A percentile compares a stretch with the other conserved stretches of the same genome.
Evolutionary conservation across 1,284 basidiomycete species (phyloP).

Genomic region (Pseudozyma thailandica): DNA sequence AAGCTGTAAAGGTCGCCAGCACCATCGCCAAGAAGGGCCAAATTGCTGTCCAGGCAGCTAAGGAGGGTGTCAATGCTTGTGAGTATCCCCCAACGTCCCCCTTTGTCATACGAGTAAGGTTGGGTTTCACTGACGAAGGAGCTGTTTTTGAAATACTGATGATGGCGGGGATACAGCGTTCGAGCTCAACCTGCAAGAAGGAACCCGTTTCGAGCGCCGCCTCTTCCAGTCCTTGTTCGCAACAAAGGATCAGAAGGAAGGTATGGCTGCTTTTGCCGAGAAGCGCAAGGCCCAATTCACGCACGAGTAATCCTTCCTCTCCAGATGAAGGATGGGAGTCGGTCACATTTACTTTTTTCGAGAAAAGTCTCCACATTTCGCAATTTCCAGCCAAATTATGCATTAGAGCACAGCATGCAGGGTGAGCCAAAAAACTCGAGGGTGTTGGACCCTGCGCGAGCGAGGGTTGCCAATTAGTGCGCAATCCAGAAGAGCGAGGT

Average conservation of each 20-base stretch:
- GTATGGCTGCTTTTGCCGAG: constrained; percentile 96
- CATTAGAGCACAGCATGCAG: not conserved
- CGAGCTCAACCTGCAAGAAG: constrained; percentile 84
- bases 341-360: no score
- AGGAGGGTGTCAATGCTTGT: constrained; percentile 95
- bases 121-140: not conserved
- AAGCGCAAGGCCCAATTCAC: constrained; percentile 77
- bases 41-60: constrained; percentile 87
- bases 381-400: not conserved
- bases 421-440: not conserved
- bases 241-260: constrained; percentile 97
- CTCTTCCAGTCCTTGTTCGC: constrained; percentile 94
- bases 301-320: constrained; percentile 47
- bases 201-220: constrained; percentile 85
- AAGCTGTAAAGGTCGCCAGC: constrained; percentile 84
- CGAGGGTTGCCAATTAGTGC: constrained; percentile 19
- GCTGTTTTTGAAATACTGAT: not conserved
- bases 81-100: constrained; percentile 59
- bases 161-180: constrained; percentile 71
- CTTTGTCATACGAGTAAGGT: not conserved
- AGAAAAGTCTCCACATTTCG: constrained; percentile 19
- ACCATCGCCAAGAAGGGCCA: constrained; percentile 85
- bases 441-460: constrained; percentile 28
- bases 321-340: no score
- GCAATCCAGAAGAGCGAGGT: not conserved